Evolutionary conservation across 2,329 filamentous ascomycete species (phyloP).

Genomic region (Dactylellina sp.): DNA sequence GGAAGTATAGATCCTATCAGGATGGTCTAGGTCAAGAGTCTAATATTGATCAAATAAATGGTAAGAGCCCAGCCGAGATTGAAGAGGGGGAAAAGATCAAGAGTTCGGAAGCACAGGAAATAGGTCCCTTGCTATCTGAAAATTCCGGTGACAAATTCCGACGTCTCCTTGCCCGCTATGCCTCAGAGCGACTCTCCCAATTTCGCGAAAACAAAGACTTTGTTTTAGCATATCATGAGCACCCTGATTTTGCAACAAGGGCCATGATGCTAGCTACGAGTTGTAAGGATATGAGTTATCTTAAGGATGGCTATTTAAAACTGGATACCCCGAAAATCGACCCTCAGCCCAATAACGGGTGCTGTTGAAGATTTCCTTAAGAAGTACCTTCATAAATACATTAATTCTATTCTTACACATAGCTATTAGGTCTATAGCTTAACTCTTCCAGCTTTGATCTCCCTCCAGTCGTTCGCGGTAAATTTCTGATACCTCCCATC

Average conservation of each 20-base stretch:
- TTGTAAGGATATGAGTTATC: neutral
- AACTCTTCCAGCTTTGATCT: constrained; percentile 74
- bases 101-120: too few species aligned
- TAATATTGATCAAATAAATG: too few species aligned
- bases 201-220: constrained; percentile 12
- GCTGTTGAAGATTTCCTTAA: too few species aligned
- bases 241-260: constrained; percentile 35
- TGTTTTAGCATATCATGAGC: neutral
- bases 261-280: constrained; percentile 4
- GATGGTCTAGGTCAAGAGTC: too few species aligned
- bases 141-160: constrained; percentile 14
- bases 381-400: too few species aligned
- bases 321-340: too few species aligned
- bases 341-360: too few species aligned
- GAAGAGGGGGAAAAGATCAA: too few species aligned
- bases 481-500: constrained; percentile 77
- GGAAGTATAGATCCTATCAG: too few species aligned
- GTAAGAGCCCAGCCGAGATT: too few species aligned
- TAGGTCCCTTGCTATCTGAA: neutral
- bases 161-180: constrained; percentile 19
- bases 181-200: neutral
- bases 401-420: too few species aligned
- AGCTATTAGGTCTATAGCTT: constrained; percentile 70
- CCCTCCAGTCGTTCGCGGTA: constrained; percentile 74
- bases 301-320: too few species aligned